Evolutionary conservation across 768 basidiomycete species (phyloP).

Genomic region (Tulasnella sp.): DNA sequence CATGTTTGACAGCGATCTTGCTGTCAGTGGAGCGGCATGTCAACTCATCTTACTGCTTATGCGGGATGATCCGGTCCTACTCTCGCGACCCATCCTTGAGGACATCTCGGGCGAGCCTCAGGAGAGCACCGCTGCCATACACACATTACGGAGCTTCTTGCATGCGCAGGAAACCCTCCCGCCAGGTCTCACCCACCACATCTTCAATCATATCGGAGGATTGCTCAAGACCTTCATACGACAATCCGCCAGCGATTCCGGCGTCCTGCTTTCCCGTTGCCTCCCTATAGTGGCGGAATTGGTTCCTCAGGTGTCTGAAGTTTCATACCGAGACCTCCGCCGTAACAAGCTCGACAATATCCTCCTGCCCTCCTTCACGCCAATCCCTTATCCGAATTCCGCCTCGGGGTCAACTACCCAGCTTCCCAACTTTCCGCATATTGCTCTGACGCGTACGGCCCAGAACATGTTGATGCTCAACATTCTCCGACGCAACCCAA

Average conservation of each 20-base stretch:
- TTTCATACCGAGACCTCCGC: constrained; percentile 59
- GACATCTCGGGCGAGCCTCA: constrained; percentile 40
- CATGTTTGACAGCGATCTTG: constrained; percentile 40
- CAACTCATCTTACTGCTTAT: constrained; percentile 49
- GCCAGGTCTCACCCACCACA: constrained; percentile 48
- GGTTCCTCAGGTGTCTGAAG: constrained; percentile 51
- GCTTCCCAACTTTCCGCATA: not conserved
- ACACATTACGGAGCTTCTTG: constrained; percentile 43
- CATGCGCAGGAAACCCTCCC: constrained; percentile 47
- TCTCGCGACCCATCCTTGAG: constrained; percentile 51
- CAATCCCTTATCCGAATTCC: constrained; percentile 45
- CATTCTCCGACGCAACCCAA: constrained; percentile 51
- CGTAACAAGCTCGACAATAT: constrained; percentile 59
- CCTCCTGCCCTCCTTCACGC: constrained; percentile 52
- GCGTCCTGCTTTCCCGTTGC: constrained; percentile 36
- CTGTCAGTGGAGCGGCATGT: constrained; percentile 45
- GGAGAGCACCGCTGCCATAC: constrained; percentile 37
- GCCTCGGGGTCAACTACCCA: not conserved
- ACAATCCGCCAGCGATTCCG: constrained; percentile 29
- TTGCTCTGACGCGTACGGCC: constrained; percentile 48
- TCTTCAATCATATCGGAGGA: constrained; percentile 61
- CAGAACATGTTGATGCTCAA: constrained; percentile 57
- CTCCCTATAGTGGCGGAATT: constrained; percentile 49
- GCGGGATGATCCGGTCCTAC: constrained; percentile 60
- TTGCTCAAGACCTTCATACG: constrained; percentile 38